Evolutionary conservation across 75 land plant species (phyloP), one percentile per base, ranked within the genome.

Genomic region (Sequoia sempervirens): DNA sequence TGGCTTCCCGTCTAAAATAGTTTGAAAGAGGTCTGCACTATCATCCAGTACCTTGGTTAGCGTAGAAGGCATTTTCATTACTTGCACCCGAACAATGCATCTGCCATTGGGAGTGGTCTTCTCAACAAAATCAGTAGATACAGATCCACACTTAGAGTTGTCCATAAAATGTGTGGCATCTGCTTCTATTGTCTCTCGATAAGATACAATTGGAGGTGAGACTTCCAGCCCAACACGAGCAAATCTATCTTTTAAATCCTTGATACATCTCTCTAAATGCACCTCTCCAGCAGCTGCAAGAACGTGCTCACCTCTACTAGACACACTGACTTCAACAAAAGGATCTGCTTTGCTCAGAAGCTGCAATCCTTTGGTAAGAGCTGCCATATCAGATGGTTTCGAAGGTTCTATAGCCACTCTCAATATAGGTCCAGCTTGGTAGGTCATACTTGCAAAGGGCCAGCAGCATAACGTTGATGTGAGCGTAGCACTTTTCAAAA

Each of bases 221-320:
- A 97, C 99, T 84, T 88, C 92, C 85, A 97, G 81, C 56, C 88
- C 92, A 20, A 95, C 91, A 73, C 89, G 90, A 20, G 98, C 98
- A 91, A 97, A 97, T 54, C 98, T 85, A 36, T 97, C 98, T 70
- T 89, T 89, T 84, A 97, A 87, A 84, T 97, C 99, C 83, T 95
- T 97, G 58, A 97, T 89, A 56, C 99, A 97, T 83, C 95, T 91
- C 86, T 97, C 99, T 43, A 97, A 86, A 88, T 97, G 99, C n/a
- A 97, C 98, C 84, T 97, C 99, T 8, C 99, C 98, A 10, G 99
- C 99, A 82, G 98, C 99, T 56, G 99, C 94, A 83, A 97, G 88
- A 75, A 97, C 98, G 73, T 97, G 96, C 84, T 97, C 99, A 0
- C 99, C 99, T 80, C 93, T 94, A 12, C 91, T 70, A n/a, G 98